Base-by-base conservation (phyloP, 331 rosid genomes). In the Acacia pycnantha region DNA sequence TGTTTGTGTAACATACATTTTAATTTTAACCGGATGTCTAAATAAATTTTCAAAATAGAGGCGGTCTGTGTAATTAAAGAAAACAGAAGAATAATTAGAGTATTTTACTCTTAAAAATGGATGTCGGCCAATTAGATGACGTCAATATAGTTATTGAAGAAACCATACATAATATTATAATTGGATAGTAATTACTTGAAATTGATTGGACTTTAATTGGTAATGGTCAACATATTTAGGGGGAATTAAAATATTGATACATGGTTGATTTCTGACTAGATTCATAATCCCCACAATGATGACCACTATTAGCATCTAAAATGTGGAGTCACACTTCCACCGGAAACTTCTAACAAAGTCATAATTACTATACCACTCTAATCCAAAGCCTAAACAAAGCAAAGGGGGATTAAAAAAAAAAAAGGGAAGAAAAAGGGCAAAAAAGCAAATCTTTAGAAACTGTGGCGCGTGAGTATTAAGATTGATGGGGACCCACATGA, bases 321-420 rank as follows among this genome's bases (percentile, higher is more conserved):
- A 70, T 43, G 59, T 12, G 8, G n/a, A 61, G 61, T 72, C 81
- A 83, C 27, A 66, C 68, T 72, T 58, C 81, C 85, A 80, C 87
- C 69, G 43, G 15, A 79, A 86, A 73, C 72, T 77, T 65, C 22
- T 3, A 0, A 31, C 22, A 29, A 86, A 73, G 77, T 48, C 71
- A 68, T 86, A 73, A 83, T 83, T 73, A 73, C 64, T 31, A 67
- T 9, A 19, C 78, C 78, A 71, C 74, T 19, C 51, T 48, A 48
- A 48, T 48, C 59, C 31, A 66, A 53, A 58, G 50, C 27, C 29
- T 6, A 9, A n/a, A 4, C 64, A 21, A 56, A 56, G 11, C 7
- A 8, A n/a, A n/a, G n/a, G n/a, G n/a, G n/a, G n/a, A n/a, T n/a
- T 46, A 46, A 8, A 10, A 3, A n/a, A 0, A 56, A 10, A 54